phyloP scores from a whole-genome alignment of 2,329 filamentous ascomycete species.

The Penicillium sclerotigenum region DNA sequence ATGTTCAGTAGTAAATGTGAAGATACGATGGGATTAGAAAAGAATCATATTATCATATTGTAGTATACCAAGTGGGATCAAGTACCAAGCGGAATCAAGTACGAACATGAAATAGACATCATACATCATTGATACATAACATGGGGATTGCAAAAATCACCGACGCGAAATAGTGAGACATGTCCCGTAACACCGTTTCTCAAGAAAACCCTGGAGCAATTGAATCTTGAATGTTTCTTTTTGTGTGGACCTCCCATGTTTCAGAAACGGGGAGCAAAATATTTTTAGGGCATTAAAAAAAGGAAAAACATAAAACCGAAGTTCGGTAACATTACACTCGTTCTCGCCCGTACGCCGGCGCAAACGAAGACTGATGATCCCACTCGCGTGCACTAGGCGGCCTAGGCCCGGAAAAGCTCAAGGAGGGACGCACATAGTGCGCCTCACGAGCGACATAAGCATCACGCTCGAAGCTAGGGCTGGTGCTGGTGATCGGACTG shows the following conservation, averaged over 20 bases:
- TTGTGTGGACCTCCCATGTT: neutral
- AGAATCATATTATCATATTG: too few species aligned
- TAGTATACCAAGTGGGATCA: neutral
- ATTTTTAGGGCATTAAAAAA: neutral
- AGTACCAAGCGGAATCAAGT: neutral
- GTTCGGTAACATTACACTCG: constrained; percentile 8
- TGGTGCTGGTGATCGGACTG: constrained; percentile 29
- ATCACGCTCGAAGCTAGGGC: constrained; percentile 19
- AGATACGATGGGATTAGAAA: neutral
- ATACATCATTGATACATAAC: neutral
- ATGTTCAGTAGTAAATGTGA: neutral
- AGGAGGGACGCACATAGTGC: constrained; percentile 46
- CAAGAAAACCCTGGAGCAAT: neutral
- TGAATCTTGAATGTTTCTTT: neutral
- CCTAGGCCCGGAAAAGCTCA: constrained; percentile 50
- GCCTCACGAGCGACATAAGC: constrained; percentile 43
- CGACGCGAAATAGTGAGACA: neutral
- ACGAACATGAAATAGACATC: neutral
- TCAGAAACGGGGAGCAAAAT: neutral
- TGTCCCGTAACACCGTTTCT: neutral
- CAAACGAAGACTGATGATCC: constrained; percentile 40
- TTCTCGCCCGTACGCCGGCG: constrained; percentile 18
- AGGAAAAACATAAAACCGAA: neutral
- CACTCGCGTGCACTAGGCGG: constrained; percentile 40
- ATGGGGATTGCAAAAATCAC: neutral